phyloP scores from a whole-genome alignment of 2,329 filamentous ascomycete species.

The Pezicula radicicola region DNA sequence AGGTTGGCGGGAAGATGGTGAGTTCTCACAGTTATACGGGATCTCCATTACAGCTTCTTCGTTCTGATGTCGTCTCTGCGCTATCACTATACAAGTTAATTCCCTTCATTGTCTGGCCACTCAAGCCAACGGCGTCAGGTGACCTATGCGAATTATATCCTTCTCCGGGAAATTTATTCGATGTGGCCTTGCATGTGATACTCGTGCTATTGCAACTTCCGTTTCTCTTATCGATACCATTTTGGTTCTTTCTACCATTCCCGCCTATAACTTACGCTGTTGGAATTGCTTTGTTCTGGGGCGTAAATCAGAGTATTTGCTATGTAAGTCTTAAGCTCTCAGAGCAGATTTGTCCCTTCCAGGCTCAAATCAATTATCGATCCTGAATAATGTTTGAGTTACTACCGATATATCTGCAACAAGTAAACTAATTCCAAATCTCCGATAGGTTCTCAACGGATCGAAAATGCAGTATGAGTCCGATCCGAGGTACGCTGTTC shows the following conservation, averaged over 20 bases:
- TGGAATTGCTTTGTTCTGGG: slow-evolving; percentile 40
- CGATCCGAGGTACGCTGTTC: slow-evolving; percentile 48
- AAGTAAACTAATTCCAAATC: too few species aligned
- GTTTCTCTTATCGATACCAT: slow-evolving; percentile 58
- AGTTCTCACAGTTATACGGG: slow-evolving; percentile 60
- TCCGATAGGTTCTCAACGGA: slow-evolving; percentile 45
- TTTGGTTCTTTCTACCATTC: slow-evolving; percentile 44
- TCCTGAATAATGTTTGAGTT: too few species aligned
- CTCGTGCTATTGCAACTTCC: slow-evolving; percentile 55
- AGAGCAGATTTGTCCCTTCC: too few species aligned
- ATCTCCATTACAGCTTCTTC: slow-evolving; percentile 33
- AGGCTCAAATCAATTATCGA: too few species aligned
- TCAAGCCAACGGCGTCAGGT: slow-evolving; percentile 48
- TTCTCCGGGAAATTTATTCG: slow-evolving; percentile 52
- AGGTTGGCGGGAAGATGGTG: slow-evolving; percentile 53
- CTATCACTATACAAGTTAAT: slow-evolving; percentile 34
- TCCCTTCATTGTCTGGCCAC: slow-evolving; percentile 59
- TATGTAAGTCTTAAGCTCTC: slow-evolving; percentile 11
- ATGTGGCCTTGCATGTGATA: slow-evolving; percentile 54
- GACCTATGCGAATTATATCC: slow-evolving; percentile 63
- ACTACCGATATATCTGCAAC: too few species aligned
- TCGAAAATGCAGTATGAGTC: slow-evolving; percentile 45
- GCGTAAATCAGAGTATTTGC: slow-evolving; percentile 49
- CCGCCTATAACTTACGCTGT: slow-evolving; percentile 39
- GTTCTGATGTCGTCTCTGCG: slow-evolving; percentile 35